Evolutionary conservation across 108 stramenopile genomes (phyloP).

Genomic region (Schizochytrium sp.): DNA sequence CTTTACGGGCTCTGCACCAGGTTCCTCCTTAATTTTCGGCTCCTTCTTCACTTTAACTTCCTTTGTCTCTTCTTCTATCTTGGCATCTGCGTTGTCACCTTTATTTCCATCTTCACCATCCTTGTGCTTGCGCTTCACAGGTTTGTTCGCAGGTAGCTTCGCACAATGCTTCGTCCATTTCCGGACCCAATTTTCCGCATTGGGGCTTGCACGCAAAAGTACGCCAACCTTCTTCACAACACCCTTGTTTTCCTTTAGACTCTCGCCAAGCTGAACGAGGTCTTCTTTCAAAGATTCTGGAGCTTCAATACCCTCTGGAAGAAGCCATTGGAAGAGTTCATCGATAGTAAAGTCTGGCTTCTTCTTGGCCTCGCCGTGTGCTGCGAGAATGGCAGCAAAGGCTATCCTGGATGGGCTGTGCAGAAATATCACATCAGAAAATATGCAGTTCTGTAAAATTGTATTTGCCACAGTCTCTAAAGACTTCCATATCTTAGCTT

Average conservation of each 20-base stretch:
- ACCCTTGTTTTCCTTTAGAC: neutral
- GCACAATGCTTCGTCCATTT: slow-evolving; percentile 18
- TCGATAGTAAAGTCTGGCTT: slow-evolving; percentile 8
- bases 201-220: neutral
- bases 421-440: neutral
- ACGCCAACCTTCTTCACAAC: neutral
- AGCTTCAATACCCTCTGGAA: slow-evolving; percentile 15
- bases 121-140: slow-evolving; percentile 18
- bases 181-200: neutral
- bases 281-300: neutral
- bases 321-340: neutral
- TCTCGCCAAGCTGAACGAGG: neutral
- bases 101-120: neutral
- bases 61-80: neutral
- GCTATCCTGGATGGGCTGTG: neutral
- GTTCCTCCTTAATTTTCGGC: neutral
- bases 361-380: slow-evolving; percentile 6
- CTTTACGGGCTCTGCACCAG: neutral
- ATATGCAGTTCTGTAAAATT: neutral
- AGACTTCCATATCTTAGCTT: neutral
- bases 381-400: neutral
- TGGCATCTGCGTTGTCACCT: neutral
- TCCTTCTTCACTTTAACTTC: neutral
- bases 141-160: slow-evolving; percentile 18
- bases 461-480: neutral